Percentiles rank a stretch among this genome's conserved stretches.
Conservation (phyloP, 805 yeast species). For the Debaryomyces hansenii region DNA sequence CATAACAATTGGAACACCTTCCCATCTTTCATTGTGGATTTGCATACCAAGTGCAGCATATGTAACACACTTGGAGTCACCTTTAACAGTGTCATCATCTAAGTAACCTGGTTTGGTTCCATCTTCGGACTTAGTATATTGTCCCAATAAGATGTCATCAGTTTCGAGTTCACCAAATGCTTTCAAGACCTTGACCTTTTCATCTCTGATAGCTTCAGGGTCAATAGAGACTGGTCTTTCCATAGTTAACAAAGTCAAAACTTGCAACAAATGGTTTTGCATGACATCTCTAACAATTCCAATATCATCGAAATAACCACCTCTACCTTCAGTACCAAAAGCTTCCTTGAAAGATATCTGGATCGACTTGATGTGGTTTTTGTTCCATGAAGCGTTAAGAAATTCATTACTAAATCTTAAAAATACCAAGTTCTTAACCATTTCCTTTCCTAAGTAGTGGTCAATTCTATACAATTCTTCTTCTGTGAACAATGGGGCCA, state of each 20-base stretch:
- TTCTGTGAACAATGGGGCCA: conserved; percentile 87
- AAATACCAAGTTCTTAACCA: conserved; percentile 91
- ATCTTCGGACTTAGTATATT: conserved; percentile 80
- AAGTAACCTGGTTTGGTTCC: conserved; percentile 87
- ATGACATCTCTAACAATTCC: conserved; percentile 97
- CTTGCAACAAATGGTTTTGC: conserved; percentile 96
- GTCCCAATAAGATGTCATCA: conserved; percentile 78
- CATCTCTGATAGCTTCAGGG: conserved; percentile 94
- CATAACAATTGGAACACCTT: conserved; percentile 93
- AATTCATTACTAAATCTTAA: conserved; percentile 90
- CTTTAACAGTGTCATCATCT: conserved; percentile 88
- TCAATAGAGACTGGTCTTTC: conserved; percentile 91
- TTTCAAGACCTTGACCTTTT: conserved; percentile 89
- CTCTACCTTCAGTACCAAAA: conserved; percentile 99
- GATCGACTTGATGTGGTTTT: conserved; percentile 70
- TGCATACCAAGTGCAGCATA: conserved; percentile 81
- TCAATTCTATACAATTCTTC: conserved; percentile 94
- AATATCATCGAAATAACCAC: conserved; percentile 93
- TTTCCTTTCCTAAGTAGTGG: conserved; percentile 96
- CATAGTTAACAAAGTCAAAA: conserved; percentile 88
- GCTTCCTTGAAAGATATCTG: conserved; percentile 95
- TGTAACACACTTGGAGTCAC: conserved; percentile 84
- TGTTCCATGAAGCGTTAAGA: conserved; percentile 87
- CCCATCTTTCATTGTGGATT: conserved; percentile 95
- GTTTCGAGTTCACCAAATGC: conserved; percentile 69